phyloP scores from a whole-genome alignment of 1,139 yeast species.

The Taiozyma sp. region DNA sequence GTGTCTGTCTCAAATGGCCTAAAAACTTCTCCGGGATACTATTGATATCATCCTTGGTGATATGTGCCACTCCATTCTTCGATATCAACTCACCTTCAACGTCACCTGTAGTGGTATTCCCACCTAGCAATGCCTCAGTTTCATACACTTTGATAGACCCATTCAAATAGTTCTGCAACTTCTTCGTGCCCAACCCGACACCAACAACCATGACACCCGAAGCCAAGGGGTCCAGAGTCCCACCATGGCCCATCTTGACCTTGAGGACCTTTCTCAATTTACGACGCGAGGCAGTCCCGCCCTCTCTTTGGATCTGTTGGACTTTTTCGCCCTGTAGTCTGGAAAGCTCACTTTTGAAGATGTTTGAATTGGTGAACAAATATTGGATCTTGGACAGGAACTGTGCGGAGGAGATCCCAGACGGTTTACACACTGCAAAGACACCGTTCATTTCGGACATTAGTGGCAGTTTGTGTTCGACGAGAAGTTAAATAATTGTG shows the following conservation, averaged over 20 bases:
- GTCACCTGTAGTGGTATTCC: slow-evolving; percentile 92
- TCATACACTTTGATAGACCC: slow-evolving; percentile 77
- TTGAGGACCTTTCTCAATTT: slow-evolving; percentile 45
- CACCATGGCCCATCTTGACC: slow-evolving; percentile 96
- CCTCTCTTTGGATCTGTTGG: slow-evolving; percentile 38
- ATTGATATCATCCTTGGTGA: slow-evolving; percentile 49
- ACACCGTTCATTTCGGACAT: slow-evolving; percentile 63
- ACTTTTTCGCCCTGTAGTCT: slow-evolving; percentile 42
- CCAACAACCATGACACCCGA: slow-evolving; percentile 92
- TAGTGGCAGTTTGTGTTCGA: neutral
- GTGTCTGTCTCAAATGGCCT: slow-evolving; percentile 82
- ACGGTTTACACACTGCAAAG: slow-evolving; percentile 89
- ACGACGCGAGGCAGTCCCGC: slow-evolving; percentile 34
- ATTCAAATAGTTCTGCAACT: slow-evolving; percentile 61
- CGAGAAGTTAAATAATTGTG: too few species aligned
- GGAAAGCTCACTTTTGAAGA: slow-evolving; percentile 52
- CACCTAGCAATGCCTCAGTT: slow-evolving; percentile 81
- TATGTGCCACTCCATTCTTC: slow-evolving; percentile 49
- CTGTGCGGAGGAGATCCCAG: slow-evolving; percentile 76
- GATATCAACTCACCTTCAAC: slow-evolving; percentile 77
- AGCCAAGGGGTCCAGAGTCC: slow-evolving; percentile 93
- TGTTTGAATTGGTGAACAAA: slow-evolving; percentile 52
- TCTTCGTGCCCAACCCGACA: slow-evolving; percentile 84
- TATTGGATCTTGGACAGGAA: slow-evolving; percentile 62
- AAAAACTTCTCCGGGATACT: slow-evolving; percentile 54